Conservation (phyloP, 78 protist genomes). For the Guillardia theta region DNA sequence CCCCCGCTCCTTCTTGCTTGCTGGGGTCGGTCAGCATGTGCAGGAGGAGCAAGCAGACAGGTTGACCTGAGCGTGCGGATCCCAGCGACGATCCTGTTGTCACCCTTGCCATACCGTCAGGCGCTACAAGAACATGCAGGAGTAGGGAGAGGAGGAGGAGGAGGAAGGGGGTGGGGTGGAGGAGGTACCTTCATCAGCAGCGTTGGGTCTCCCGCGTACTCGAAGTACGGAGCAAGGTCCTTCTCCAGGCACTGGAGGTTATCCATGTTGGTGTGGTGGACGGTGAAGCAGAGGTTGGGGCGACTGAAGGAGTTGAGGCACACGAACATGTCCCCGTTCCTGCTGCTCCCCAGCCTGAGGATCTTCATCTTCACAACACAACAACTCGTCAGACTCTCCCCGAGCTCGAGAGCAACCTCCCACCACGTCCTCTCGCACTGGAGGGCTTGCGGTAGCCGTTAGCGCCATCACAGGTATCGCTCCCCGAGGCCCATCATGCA, state of each 20-base stretch:
- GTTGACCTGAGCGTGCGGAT: no score
- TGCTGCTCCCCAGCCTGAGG: neutral
- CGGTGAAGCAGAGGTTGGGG: neutral
- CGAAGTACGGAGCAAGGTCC: neutral
- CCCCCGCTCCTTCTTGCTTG: neutral
- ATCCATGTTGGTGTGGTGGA: neutral
- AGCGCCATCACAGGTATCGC: slow-evolving; percentile 13
- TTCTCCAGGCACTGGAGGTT: neutral
- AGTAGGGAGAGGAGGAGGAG: no score
- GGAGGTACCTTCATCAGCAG: neutral
- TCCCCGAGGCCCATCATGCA: neutral
- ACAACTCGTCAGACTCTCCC: no score
- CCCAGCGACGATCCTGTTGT: neutral
- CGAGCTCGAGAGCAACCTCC: no score
- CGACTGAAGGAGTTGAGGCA: neutral
- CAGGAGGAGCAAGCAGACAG: no score
- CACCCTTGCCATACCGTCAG: no score
- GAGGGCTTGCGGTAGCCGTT: neutral
- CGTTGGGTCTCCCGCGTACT: neutral
- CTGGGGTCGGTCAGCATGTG: no score
- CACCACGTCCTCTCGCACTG: neutral
- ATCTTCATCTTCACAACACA: no score
- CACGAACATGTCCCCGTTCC: neutral
- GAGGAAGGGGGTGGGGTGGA: no score
- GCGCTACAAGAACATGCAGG: no score